Base-by-base conservation (phyloP, 2,329 filamentous ascomycete genomes). In the Pestalotiopsis sp. region DNA sequence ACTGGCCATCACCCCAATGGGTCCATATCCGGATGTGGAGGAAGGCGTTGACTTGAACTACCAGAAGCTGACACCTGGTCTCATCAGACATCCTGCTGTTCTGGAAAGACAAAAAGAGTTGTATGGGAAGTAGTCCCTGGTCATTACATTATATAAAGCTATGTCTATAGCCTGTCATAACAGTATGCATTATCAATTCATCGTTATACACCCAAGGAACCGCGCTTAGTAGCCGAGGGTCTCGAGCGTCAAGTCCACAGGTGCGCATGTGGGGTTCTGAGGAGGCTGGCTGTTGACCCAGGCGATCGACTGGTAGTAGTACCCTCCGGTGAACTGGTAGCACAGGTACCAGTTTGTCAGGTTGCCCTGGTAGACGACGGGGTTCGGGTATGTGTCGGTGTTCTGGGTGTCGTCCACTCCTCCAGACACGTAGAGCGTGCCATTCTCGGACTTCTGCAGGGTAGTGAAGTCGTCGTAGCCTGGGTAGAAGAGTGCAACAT, bases 11-110 rank as follows among this genome's bases (percentile, higher is more conserved):
- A 90, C 88, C n/a, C 89, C 89, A 0, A 74, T 89, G 71, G 89
- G 89, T 0, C 89, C 89, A 0, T 90, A 82, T 73, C 89, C 89
- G 1, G 78, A 89, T 69, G 82, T 91, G 7, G 87, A 90, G 71
- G 76, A 82, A 27, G 84, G 82, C 0, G 85, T 84, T 69, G 84
- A 87, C 70, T 72, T 76, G 11, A 84, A 89, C 69, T 84, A 85
- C 77, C 78, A 74, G 14, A 84, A 82, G 72, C 65, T 90, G 68
- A 78, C 75, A 65, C 79, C 83, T 0, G 88, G 88, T 0, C 78
- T 79, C 20, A 81, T 89, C 1, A 75, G 78, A 23, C 83, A 85
- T 76, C 84, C 79, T 5, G 72, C 67, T 3, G 81, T 83, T 2
- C 59, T 81, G 11, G 78, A 79, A 62, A 70, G 78, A 13, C 78